Base-by-base conservation (phyloP, 192 early-diverging fungal species). In the Coemansia sp. region DNA sequence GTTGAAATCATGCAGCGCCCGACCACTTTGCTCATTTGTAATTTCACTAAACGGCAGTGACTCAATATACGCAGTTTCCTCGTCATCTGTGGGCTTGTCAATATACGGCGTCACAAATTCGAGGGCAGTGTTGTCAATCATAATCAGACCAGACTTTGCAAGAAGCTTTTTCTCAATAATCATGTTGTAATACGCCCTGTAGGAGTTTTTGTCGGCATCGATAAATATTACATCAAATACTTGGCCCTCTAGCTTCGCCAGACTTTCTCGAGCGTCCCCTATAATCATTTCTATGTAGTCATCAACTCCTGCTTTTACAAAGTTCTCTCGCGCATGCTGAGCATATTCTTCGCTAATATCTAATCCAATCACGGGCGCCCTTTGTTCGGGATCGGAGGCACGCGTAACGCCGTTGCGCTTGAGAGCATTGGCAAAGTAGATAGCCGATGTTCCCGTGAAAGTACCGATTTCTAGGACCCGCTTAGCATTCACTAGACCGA, bases 181-280 rank as follows among this genome's bases (percentile, higher is more conserved):
- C 9, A 67, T 61, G 28, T 88, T 72, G 33, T 77, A 85, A 53
- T 91, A 87, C 2, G 64, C 60, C 39, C 73, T 71, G 49, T 91
- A 88, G 4, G 70, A 74, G 18, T 58, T 53, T 55, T 91, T 88
- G 60, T 91, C 80, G 0, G 88, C 88, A 50, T 91, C 88, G 27
- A 88, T 39, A 44, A 85, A 89, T 1, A 82, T 62, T 11, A 83
- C 28, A 20, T 89, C 85, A 65, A 85, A 89, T 24, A 54, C 33
- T 22, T 73, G 63, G 18, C 64, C 77, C 3, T 60, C 67, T 14
- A 67, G 57, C 18, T 55, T 58, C 9, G 65, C 71, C 35, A 67
- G 46, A 35, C 33, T 67, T 26, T 58, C 40, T 18, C 36, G 65
- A 9, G 51, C 72, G 37, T 53, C 36, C 45, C 64, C 51, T 19